Conservation (phyloP, 2,329 filamentous ascomycete species). For the Ophiobolus disseminans region DNA sequence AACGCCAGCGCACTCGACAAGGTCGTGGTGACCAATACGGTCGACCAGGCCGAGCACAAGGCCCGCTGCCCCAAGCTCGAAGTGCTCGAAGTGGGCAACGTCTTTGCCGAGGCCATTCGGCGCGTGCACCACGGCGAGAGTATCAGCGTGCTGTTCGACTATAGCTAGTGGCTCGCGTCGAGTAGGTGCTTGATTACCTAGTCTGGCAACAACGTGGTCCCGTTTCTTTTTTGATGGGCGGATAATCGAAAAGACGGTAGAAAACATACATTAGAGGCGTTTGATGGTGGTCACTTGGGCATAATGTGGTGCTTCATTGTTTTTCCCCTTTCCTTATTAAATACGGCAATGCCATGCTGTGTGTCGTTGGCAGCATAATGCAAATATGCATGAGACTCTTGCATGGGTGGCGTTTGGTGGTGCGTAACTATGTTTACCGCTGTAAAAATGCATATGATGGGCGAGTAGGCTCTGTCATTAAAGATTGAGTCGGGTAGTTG, state of each 20-base stretch:
- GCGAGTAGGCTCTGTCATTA: too few relatives aligned
- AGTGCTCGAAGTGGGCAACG: slow-evolving; percentile 83
- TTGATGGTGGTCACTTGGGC: too few relatives aligned
- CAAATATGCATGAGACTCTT: too few relatives aligned
- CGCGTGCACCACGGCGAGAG: slow-evolving; percentile 97
- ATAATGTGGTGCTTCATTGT: too few relatives aligned
- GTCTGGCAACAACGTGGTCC: not conserved
- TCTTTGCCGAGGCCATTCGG: slow-evolving; percentile 94
- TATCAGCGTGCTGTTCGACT: slow-evolving; percentile 93
- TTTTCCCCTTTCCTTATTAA: too few relatives aligned
- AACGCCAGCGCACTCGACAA: slow-evolving; percentile 93
- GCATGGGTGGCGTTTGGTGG: too few relatives aligned
- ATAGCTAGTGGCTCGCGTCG: slow-evolving; percentile 62
- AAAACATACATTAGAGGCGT: slow-evolving; percentile 12
- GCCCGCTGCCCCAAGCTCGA: slow-evolving; percentile 84
- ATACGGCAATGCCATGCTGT: too few relatives aligned
- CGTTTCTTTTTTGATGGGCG: not conserved
- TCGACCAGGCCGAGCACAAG: slow-evolving; percentile 84
- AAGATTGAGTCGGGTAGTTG: too few relatives aligned
- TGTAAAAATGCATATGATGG: too few relatives aligned
- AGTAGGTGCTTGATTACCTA: not conserved
- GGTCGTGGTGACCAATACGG: slow-evolving; percentile 93
- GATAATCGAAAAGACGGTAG: slow-evolving; percentile 6
- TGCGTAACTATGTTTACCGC: too few relatives aligned
- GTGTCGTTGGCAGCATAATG: too few relatives aligned